A percentile compares a stretch with the other conserved stretches of the same genome.
These are phyloP conservation scores for Solanum stenotomum DNA, from an alignment of 257 asterid genomes.

Conservation along the genomic window DNA sequence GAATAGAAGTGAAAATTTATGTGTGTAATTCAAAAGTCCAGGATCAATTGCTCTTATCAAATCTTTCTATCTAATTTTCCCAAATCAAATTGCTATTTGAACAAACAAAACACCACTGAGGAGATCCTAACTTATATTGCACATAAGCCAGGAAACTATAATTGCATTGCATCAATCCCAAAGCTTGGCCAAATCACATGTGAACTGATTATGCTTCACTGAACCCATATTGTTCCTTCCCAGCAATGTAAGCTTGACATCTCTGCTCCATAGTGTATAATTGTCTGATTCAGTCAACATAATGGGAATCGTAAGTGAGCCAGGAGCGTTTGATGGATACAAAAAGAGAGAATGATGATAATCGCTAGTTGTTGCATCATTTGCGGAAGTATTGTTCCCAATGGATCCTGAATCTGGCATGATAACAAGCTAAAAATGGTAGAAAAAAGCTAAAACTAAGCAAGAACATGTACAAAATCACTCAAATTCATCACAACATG, in stretches of 20 bases:
- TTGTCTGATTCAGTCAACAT: neutral
- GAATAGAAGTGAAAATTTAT: neutral
- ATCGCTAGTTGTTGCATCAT: neutral
- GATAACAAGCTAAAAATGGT: neutral
- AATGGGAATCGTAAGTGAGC: neutral
- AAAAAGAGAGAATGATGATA: neutral
- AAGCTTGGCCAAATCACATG: neutral
- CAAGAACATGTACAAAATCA: neutral
- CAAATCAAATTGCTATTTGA: neutral
- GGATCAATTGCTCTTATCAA: too few species aligned
- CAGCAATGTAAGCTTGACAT: neutral
- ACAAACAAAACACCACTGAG: neutral
- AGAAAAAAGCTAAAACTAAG: neutral
- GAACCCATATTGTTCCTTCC: neutral
- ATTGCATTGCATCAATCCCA: too few species aligned
- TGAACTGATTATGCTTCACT: neutral
- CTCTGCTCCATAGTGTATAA: neutral
- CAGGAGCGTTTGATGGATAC: neutral
- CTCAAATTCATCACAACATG: neutral
- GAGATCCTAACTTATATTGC: neutral
- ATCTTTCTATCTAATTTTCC: neutral
- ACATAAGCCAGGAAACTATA: neutral
- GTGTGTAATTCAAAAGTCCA: neutral
- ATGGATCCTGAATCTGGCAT: neutral
- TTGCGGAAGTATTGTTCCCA: neutral